Evolutionary conservation across 257 asterid genomes (phyloP).

Genomic region (Voacanga thouarsii): DNA sequence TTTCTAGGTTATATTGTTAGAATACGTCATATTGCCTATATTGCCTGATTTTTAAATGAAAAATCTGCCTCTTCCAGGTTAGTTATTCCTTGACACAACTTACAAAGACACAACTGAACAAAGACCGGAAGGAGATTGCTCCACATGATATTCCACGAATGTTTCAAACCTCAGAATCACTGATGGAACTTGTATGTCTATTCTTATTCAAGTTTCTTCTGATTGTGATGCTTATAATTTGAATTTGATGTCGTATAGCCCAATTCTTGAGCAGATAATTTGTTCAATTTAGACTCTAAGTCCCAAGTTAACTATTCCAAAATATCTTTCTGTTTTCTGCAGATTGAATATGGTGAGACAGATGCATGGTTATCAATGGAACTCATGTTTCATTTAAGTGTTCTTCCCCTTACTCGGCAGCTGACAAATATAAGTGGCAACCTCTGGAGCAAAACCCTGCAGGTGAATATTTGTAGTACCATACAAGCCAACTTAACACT

Average conservation of each 20-base stretch:
- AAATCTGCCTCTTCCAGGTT: conserved; percentile 54
- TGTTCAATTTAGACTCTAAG: background rate
- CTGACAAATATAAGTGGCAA: conserved; percentile 94
- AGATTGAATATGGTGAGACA: conserved; percentile 94
- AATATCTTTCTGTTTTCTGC: conserved; percentile 27
- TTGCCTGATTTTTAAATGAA: conserved; percentile 19
- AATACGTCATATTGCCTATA: conserved; percentile 10
- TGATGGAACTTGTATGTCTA: conserved; percentile 75
- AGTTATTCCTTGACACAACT: conserved; percentile 93
- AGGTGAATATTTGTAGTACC: conserved; percentile 40
- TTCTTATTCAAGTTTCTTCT: conserved; percentile 7
- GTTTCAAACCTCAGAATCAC: conserved; percentile 76
- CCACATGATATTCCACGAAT: conserved; percentile 76
- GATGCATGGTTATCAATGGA: conserved; percentile 98
- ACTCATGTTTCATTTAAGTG: conserved; percentile 94
- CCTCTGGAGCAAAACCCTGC: conserved; percentile 95
- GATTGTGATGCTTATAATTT: background rate
- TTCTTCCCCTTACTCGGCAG: conserved; percentile 95
- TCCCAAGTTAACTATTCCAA: background rate
- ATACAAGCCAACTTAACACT: background rate
- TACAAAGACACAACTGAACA: conserved; percentile 75
- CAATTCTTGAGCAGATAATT: background rate
- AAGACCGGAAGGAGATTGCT: conserved; percentile 76
- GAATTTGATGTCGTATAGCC: background rate
- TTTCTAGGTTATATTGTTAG: conserved; percentile 15